Evolutionary conservation across 441 rosid species (phyloP), one percentile per base, ranked within the genome.

Genomic region (Cnidoscolus chayamansa): DNA sequence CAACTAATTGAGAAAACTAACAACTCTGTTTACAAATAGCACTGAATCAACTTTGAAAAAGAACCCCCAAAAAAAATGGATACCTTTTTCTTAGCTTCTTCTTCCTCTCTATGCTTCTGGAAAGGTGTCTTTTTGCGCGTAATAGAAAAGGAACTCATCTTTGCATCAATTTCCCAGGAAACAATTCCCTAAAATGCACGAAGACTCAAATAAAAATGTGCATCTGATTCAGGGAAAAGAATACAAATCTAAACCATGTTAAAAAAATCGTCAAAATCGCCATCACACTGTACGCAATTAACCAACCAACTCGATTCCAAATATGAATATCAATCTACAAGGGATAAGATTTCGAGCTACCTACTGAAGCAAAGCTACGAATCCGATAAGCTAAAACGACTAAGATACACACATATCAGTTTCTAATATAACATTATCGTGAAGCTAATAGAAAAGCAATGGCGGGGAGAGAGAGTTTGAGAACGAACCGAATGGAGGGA

Each of bases 81-180:
- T 63, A 87, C 99, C 97, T 92, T 94, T 66, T 94, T 92, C 86
- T 83, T 87, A 32, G 99, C 98, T 77, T 92, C 97, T 81, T 94
- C 99, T 81, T 94, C 98, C 77, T 94, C 98, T 72, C 96, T 86
- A 79, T 94, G 98, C 86, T 91, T 95, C 87, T 92, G 97, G 71
- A 94, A 92, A 16, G 98, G 99, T 1, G 99, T 94, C 77, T 92
- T 94, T 85, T 94, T 94, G 62, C 96, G 88, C 19, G 91, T 87
- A 65, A 94, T 88, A 45, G 98, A 94, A 86, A 94, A 94, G 6
- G 97, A 90, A 74, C 94, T 92, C 99, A 94, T 92, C 70, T 70
- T 79, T 19, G 75, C 83, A 77, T 76, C 30, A 68, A 58, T 68
- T 81, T 75, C 74, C 69, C 20, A 53, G 11, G 68, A 58, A 50